Conservation (phyloP, 805 yeast species). For the Wickerhamomyces sydowiorum region DNA sequence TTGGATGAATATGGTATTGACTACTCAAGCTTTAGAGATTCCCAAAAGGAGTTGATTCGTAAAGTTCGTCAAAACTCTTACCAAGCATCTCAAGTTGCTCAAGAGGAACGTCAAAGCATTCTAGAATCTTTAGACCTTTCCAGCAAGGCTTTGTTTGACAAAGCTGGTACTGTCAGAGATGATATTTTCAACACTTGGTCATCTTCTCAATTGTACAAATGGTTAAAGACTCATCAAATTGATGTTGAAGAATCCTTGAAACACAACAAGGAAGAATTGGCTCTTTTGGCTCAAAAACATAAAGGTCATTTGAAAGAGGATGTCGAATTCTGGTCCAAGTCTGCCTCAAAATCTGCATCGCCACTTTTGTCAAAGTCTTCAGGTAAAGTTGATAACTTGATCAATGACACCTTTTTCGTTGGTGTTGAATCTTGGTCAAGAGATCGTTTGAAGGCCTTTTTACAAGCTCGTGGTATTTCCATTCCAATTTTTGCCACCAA, state of each 20-base stretch:
- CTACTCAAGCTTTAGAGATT: constrained; percentile 29
- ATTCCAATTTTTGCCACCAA: constrained; percentile 35
- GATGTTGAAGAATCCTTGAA: constrained; percentile 29
- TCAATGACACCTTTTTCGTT: constrained; percentile 40
- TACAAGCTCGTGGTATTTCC: constrained; percentile 34
- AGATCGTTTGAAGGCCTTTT: constrained; percentile 35
- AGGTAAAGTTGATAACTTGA: constrained; percentile 26
- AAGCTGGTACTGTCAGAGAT: constrained; percentile 33
- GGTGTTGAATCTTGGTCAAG: constrained; percentile 44
- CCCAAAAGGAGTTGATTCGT: constrained; percentile 40
- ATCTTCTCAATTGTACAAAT: constrained; percentile 46
- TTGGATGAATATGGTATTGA: constrained; percentile 38
- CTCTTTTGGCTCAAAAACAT: constrained; percentile 28
- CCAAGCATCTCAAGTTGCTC: constrained; percentile 33
- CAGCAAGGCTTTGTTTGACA: constrained; percentile 30
- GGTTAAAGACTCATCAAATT: constrained; percentile 44
- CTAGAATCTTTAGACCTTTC: constrained; percentile 35
- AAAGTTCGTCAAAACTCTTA: constrained; percentile 41
- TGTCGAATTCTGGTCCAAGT: constrained; percentile 30
- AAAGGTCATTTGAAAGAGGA: constrained; percentile 32
- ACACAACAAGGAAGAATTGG: constrained; percentile 29
- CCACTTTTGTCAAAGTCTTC: constrained; percentile 31
- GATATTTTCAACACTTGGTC: constrained; percentile 47
- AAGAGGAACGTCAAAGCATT: constrained; percentile 32
- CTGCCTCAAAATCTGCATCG: constrained; percentile 24